Conservation (phyloP, 2,329 filamentous ascomycete genomes). For the Sordariomycetes sp. region DNA sequence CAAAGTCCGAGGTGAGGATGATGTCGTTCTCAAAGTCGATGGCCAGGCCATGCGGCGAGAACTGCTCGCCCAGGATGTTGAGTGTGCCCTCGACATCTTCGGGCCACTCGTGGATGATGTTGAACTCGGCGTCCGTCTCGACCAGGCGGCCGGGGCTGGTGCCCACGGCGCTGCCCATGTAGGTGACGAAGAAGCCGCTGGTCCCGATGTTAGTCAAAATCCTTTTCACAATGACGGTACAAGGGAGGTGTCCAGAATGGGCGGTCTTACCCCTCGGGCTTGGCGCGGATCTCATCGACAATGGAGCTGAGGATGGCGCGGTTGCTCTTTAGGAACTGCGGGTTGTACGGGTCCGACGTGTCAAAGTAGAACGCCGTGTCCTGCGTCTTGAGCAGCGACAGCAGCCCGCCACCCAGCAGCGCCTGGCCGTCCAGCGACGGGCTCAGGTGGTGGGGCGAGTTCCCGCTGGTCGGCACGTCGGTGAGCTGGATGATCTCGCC, state of each 20-base stretch:
- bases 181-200: constrained; percentile 48
- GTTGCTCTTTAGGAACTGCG: constrained; percentile 49
- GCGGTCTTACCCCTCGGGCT: constrained; percentile 39
- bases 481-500: constrained; percentile 47
- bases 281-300: constrained; percentile 51
- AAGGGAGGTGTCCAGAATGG: no score
- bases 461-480: constrained; percentile 48
- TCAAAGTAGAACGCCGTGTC: constrained; percentile 56
- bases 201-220: neutral
- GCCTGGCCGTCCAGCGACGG: constrained; percentile 44
- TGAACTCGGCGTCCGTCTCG: constrained; percentile 46
- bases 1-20: constrained; percentile 52
- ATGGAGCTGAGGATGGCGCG: constrained; percentile 48
- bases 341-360: constrained; percentile 44
- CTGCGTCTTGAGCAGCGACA: constrained; percentile 49
- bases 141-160: constrained; percentile 48
- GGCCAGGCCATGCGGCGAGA: constrained; percentile 48
- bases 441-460: constrained; percentile 49
- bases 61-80: constrained; percentile 49
- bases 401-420: constrained; percentile 43
- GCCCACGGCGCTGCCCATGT: constrained; percentile 49
- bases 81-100: constrained; percentile 41
- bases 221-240: no score
- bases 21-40: constrained; percentile 47
- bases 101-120: constrained; percentile 53